Evolutionary conservation across 805 yeast genomes (phyloP).

Genomic region (Kuraishia floccosa): DNA sequence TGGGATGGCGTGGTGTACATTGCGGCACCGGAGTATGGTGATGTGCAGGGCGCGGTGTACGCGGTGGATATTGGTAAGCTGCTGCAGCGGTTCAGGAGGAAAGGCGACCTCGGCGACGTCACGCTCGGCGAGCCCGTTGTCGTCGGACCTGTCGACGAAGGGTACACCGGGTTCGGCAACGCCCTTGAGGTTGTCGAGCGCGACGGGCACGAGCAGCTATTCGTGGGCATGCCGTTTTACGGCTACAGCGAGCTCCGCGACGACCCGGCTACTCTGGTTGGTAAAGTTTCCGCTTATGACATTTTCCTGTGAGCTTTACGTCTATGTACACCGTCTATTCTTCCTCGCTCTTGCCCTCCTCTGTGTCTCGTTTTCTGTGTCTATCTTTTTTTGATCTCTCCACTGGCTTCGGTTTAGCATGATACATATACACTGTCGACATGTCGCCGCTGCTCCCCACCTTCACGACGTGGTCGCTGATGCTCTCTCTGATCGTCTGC

Average conservation of each 20-base stretch:
- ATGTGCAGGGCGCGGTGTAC: conserved; percentile 38
- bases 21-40: conserved; percentile 27
- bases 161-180: conserved; percentile 33
- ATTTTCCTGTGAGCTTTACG: too few relatives aligned
- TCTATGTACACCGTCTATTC: too few relatives aligned
- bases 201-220: conserved; percentile 9
- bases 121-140: conserved; percentile 7
- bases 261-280: too few relatives aligned
- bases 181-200: conserved; percentile 17
- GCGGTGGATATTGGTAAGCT: conserved; percentile 13
- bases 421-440: too few relatives aligned
- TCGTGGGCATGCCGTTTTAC: conserved; percentile 26
- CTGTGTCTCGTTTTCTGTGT: too few relatives aligned
- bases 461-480: too few relatives aligned
- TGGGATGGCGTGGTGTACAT: conserved; percentile 16
- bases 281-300: too few relatives aligned
- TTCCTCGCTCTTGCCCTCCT: too few relatives aligned
- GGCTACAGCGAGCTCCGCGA: conserved; percentile 17
- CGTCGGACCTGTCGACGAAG: conserved; percentile 15
- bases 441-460: too few relatives aligned
- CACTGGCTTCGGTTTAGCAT: too few relatives aligned
- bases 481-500: too few relatives aligned
- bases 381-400: too few relatives aligned
- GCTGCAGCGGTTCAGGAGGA: conserved; percentile 1
- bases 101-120: conserved; percentile 2